Evolutionary conservation across 1,139 yeast species (phyloP).

Genomic region (Casaregolazyma suthepensis): DNA sequence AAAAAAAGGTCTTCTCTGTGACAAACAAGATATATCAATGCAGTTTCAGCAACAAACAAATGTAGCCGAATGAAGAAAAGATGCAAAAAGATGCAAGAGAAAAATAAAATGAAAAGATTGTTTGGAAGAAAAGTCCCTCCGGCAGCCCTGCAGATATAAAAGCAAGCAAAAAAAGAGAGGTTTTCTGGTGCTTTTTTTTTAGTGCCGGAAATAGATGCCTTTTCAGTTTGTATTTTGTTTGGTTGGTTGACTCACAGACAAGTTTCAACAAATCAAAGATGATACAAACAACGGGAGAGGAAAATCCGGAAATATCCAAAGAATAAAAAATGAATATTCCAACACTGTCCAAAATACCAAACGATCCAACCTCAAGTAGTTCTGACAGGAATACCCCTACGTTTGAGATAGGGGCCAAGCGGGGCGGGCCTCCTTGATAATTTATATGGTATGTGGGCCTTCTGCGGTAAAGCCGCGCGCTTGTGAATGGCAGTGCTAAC

Average conservation of each 20-base stretch:
- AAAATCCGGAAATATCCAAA: background rate
- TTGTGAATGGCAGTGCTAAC: background rate
- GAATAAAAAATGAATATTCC: background rate
- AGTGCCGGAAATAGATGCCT: background rate
- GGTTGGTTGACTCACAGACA: background rate
- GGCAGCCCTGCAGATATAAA: background rate
- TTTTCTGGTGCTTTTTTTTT: background rate
- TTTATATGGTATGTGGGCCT: background rate
- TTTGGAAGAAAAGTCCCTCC: background rate
- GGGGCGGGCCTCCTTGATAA: background rate
- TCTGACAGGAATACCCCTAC: background rate
- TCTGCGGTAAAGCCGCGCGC: background rate
- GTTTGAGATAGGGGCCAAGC: background rate
- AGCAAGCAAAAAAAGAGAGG: background rate
- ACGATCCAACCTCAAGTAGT: background rate
- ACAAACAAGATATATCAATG: background rate
- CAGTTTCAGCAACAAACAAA: background rate
- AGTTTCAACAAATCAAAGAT: background rate
- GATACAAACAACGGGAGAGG: background rate
- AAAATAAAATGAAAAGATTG: background rate
- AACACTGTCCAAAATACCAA: background rate
- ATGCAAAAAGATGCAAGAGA: background rate
- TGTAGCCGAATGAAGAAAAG: background rate
- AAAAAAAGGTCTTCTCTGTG: background rate
- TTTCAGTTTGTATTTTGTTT: background rate